These are phyloP conservation scores for Fusarium beomiforme DNA, from an alignment of 2,329 filamentous ascomycete species.

Conservation along the genomic window DNA sequence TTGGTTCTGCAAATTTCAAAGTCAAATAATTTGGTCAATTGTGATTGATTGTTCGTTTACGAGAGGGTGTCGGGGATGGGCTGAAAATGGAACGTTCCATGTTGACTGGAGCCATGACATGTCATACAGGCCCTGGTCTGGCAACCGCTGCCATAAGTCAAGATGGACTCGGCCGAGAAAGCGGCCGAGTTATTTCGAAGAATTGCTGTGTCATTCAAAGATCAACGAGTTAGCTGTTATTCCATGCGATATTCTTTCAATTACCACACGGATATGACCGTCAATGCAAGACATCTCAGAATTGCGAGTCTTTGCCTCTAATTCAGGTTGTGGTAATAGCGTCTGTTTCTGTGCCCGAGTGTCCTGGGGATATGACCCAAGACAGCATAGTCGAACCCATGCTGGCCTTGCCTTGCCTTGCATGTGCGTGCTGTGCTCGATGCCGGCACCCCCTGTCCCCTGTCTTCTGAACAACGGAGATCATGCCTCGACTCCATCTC, in stretches of 20 bases:
- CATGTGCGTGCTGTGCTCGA: conserved; percentile 22
- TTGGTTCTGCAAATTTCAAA: background rate
- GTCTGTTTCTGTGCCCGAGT: conserved; percentile 4
- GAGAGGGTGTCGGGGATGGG: background rate
- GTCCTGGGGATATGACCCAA: conserved; percentile 15
- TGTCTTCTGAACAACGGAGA: conserved; percentile 16
- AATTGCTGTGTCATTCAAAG: background rate
- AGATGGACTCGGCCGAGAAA: conserved; percentile 25
- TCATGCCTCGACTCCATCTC: conserved; percentile 23
- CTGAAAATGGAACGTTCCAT: conserved; percentile 37
- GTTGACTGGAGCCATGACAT: conserved; percentile 30
- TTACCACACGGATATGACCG: background rate
- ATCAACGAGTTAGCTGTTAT: background rate
- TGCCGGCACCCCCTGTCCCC: conserved; percentile 30
- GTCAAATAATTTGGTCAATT: background rate
- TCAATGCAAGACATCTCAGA: background rate
- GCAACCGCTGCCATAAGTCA: conserved; percentile 15
- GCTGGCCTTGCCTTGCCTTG: background rate
- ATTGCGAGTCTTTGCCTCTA: background rate
- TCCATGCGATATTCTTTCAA: background rate
- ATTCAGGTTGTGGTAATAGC: conserved; percentile 1
- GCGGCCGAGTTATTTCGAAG: conserved; percentile 23
- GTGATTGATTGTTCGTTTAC: background rate
- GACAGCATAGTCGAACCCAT: conserved; percentile 11
- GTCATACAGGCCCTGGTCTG: conserved; percentile 20